Base-by-base conservation (phyloP, 164 flowering plant genomes). In the Santalum album region DNA sequence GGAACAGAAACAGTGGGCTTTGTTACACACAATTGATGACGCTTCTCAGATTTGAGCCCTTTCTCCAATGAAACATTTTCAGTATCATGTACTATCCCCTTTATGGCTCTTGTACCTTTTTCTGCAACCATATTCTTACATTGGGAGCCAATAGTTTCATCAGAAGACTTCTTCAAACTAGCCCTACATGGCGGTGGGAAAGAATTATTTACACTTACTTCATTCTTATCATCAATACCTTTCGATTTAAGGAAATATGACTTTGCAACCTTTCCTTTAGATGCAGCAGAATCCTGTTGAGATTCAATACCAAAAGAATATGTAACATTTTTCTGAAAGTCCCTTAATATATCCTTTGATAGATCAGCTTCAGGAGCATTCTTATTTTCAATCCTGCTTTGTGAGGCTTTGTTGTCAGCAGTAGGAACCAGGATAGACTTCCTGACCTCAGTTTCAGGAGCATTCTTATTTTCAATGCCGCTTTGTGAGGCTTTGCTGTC, bases 1-100 rank as follows among this genome's bases (percentile, higher is more conserved):
- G 89, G 80, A 75, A 69, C 65, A 59, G 75, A 36, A 43, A 60
- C 46, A 25, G 20, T 60, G 25, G 74, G 62, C 54, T 81, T 84
- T 56, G 68, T 44, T 43, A 65, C 17, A 43, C 47, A 25, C 16
- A 71, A 57, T 38, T 56, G 78, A 38, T 63, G 70, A 39, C 32
- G 68, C 35, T 50, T 71, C 1, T 58, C 71, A 65, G 80, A 59
- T 57, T 67, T 74, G 25, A 78, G 58, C 10, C 82, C 78, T 56
- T 40, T 32, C 55, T 84, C 88, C 75, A 68, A 66, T 22, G 86
- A 69, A 68, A 80, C 86, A 68, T 76, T 71, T 53, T 68, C 76
- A 11, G 64, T 25, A 52, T 79, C 75, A 56, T 58, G 19, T 18
- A 81, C 64, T 43, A 81, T 22, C 56, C 72, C 72, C 50, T 70